phyloP scores from a whole-genome alignment of 169 alveolate species.

The Theileria orientalis region DNA sequence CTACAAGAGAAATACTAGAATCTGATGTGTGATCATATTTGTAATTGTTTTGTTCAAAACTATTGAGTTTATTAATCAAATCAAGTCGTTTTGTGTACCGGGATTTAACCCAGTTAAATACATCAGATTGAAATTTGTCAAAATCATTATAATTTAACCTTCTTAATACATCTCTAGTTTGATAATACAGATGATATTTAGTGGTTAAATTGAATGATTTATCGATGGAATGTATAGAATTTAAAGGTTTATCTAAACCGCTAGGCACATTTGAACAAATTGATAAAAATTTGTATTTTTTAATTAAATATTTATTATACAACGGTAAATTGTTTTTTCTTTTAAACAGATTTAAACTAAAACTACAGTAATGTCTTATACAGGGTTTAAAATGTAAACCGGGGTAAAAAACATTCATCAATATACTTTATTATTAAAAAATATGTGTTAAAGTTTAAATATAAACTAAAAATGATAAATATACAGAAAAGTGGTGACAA shows the following conservation, averaged over 20 bases:
- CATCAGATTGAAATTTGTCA: background rate
- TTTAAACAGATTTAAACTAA: no score
- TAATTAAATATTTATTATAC: no score
- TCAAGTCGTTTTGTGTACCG: background rate
- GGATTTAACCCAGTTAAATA: background rate
- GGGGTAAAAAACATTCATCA: no score
- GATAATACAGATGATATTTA: background rate
- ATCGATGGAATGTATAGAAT: background rate
- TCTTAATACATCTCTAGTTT: background rate
- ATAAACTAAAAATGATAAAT: background rate
- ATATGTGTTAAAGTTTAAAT: no score
- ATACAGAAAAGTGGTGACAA: background rate
- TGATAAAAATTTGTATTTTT: no score
- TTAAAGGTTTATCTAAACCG: background rate
- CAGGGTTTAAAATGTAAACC: no score
- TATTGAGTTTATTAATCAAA: background rate
- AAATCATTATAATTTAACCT: background rate
- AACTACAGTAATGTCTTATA: no score
- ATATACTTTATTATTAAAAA: no score
- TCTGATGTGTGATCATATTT: background rate
- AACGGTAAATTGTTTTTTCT: no score
- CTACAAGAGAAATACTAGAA: slow-evolving; percentile 17
- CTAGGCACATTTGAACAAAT: no score
- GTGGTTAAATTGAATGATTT: background rate
- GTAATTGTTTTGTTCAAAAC: no score